Base-by-base conservation (phyloP, 2,329 filamentous ascomycete species). In the Colletotrichum australisinense region DNA sequence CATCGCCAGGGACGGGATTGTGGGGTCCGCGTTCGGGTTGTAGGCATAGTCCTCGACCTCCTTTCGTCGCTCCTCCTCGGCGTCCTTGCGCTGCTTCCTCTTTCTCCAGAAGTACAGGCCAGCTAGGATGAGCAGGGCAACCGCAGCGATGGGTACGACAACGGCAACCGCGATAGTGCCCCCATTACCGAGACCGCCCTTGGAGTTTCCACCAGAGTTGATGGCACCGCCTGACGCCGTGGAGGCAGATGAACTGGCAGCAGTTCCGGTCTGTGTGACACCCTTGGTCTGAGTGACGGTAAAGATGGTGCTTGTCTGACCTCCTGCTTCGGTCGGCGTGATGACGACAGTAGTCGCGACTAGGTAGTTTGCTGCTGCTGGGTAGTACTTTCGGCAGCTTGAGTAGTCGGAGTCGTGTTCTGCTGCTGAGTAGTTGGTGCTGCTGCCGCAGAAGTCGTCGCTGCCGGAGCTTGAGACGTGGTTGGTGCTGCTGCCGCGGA, bases 21-120 rank as follows among this genome's bases (percentile, higher is more conserved):
- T 95, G 0, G 95, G 95, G 80, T 98, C 95, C 73, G 95, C 93
- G 83, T 98, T 98, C n/a, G 97, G 97, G 82, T 98, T 98, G 87
- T 95, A 98, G 38, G 94, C 93, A 81, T 98, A 98, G 80, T 98
- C 97, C 82, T 98, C 96, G 12, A 98, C 95, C 83, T 99, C 97
- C 85, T 98, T 98, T 75, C 95, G 91, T 63, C 97, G 91, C 78
- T 95, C 91, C 81, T 98, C 97, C 80, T 97, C 95, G 16, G 93
- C 93, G 75, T 91, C 91, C 86, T 95, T 97, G 76, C 92, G 91
- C 78, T 94, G 92, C 85, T 97, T 97, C 75, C 95, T 93, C 85
- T 92, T 95, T 80, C 94, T 92, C 95, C 95, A 99, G 79, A 96
- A 91, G 82, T 94, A 95, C 32, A 98, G 87, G 7, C 92, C 93